Evolutionary conservation across 169 alveolate species (phyloP), one percentile per base, ranked within the genome.

Genomic region (Theileria orientalis): DNA sequence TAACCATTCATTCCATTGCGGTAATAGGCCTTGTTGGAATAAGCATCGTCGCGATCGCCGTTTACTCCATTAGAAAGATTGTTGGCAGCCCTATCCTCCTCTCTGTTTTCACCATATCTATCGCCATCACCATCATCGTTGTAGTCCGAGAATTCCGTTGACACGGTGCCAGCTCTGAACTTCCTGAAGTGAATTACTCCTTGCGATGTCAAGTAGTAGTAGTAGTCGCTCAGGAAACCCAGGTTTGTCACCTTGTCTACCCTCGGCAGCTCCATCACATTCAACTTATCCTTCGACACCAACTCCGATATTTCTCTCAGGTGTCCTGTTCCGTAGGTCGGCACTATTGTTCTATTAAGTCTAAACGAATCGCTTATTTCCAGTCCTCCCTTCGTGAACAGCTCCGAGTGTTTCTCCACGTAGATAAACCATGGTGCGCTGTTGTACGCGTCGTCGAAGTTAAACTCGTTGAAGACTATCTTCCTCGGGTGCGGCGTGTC

Each of bases 401-500:
- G 44, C 30, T 78, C 83, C 27, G 79, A 47, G 63, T 78, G 79
- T 51, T 70, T 49, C 41, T 69, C 74, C 49, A 78, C 79, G 44
- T 78, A 78, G 19, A 78, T 78, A 44, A 78, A 78, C 86, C 86
- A 78, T 16, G 86, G 86, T 0, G 86, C 72, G 27, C 74, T 78
- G 60, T 40, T 47, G 33, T 64, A 54, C 51, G 75, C 69, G 32
- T 78, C 74, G 49, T 66, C 56, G 59, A 78, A 32, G 37, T 69
- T 64, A 47, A 23, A 19, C 23, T n/a, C 33, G 21, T 33, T 73
- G 32, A 62, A 42, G 8, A 27, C 73, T 0, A 23, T 29, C 83
- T 90, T 57, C 30, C 74, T 83, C 2, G 94, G 93, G 52, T 94
- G 97, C 35, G 93, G 94, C 8, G 79, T 87, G 51, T 74, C 84